phyloP scores from a whole-genome alignment of 305 asterid genomes.

The Coffea humblotiana region DNA sequence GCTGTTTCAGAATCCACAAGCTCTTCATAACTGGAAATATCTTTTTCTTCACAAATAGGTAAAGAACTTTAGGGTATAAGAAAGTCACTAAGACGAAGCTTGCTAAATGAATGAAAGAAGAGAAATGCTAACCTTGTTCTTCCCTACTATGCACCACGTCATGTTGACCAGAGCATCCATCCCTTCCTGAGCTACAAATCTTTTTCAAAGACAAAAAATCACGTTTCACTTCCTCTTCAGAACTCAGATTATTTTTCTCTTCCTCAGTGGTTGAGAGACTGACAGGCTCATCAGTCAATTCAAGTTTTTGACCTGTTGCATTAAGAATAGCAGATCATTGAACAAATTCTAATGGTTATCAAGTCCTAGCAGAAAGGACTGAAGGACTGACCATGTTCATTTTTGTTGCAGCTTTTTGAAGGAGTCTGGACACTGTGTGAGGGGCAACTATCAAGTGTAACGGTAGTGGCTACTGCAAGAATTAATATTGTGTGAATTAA shows the following conservation, averaged over 20 bases:
- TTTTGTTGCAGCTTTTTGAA: background rate
- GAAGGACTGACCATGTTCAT: background rate
- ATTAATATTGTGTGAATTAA: background rate
- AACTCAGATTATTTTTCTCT: background rate
- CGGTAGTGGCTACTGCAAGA: background rate
- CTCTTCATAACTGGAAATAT: background rate
- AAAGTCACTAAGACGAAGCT: background rate
- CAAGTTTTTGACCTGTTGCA: background rate
- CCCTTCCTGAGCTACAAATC: background rate
- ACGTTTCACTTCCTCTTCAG: background rate
- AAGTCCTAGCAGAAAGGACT: background rate
- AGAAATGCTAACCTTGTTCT: conserved; percentile 5
- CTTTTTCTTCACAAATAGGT: background rate
- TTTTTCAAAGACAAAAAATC: background rate
- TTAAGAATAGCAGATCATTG: background rate
- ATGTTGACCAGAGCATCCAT: background rate
- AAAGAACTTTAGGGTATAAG: background rate
- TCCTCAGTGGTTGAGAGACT: background rate
- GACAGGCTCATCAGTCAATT: background rate
- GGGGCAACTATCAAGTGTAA: background rate
- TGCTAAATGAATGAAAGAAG: background rate
- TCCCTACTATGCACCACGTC: background rate
- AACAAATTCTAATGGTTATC: background rate
- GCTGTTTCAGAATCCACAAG: conserved; percentile 1
- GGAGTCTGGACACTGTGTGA: background rate